phyloP scores from a whole-genome alignment of 805 yeast genomes.

The Metschnikowia picachoensis region DNA sequence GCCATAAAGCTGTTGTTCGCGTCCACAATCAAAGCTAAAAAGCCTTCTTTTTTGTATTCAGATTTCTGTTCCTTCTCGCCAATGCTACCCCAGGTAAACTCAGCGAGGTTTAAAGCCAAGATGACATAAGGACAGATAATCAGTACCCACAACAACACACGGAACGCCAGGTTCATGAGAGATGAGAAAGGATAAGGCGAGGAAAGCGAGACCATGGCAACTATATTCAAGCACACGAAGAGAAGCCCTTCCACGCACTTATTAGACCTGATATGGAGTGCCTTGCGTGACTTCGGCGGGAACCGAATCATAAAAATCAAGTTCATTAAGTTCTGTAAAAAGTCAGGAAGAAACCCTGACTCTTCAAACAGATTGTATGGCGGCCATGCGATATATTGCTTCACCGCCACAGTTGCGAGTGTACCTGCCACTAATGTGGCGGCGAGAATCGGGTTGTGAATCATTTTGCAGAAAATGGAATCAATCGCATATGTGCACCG shows the following conservation, averaged over 20 bases:
- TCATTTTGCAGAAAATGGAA: conserved; percentile 4
- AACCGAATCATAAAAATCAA: conserved; percentile 29
- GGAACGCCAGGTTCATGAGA: conserved; percentile 11
- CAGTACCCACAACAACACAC: conserved; percentile 18
- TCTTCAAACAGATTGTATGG: conserved; percentile 7
- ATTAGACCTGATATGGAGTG: conserved; percentile 7
- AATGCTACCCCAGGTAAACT: conserved; percentile 1
- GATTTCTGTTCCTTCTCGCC: conserved; percentile 3
- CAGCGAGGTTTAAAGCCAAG: conserved; percentile 12
- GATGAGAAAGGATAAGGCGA: conserved; percentile 8
- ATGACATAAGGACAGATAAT: conserved; percentile 22
- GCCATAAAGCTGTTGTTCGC: conserved; percentile 35
- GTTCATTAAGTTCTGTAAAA: conserved; percentile 26
- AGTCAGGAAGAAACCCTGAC: conserved; percentile 17
- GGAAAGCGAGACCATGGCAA: conserved; percentile 15
- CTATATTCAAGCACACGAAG: conserved; percentile 20
- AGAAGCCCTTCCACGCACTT: conserved; percentile 17
- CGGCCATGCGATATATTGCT: conserved; percentile 4
- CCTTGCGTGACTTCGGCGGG: conserved; percentile 10
- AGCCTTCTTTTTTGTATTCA: not conserved
- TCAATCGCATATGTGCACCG: conserved; percentile 5
- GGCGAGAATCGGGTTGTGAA: conserved; percentile 18
- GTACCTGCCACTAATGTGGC: conserved; percentile 6
- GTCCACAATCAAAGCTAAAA: conserved; percentile 18
- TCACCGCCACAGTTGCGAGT: conserved; percentile 5